Evolutionary conservation across 2,329 filamentous ascomycete genomes (phyloP).

Genomic region (Aspergillus melleus): DNA sequence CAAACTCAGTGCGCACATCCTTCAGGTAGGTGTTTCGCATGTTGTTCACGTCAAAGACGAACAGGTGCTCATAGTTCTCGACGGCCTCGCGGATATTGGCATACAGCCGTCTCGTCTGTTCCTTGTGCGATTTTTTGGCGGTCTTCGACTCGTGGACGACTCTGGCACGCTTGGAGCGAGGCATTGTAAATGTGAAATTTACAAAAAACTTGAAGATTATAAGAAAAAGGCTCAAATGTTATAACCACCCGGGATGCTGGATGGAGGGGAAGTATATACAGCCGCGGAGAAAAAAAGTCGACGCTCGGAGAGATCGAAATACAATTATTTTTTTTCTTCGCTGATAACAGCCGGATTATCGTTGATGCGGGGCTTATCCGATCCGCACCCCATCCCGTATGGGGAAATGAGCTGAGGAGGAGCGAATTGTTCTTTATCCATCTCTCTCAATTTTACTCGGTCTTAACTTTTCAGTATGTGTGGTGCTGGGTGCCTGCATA

Average conservation of each 20-base stretch:
- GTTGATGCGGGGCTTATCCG: constrained; percentile 41
- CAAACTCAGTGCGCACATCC: constrained; percentile 79
- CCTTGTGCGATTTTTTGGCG: constrained; percentile 87
- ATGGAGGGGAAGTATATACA: constrained; percentile 16
- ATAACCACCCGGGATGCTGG: neutral
- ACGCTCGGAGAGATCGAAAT: constrained; percentile 22
- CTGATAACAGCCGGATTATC: constrained; percentile 41
- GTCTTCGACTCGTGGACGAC: constrained; percentile 89
- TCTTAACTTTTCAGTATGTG: neutral
- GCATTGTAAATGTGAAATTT: constrained; percentile 62
- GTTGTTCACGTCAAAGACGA: constrained; percentile 92
- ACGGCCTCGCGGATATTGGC: constrained; percentile 82
- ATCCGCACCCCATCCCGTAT: constrained; percentile 28
- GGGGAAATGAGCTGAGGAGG: constrained; percentile 33
- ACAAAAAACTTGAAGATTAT: neutral
- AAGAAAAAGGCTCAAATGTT: neutral
- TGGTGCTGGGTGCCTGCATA: neutral
- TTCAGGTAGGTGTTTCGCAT: constrained; percentile 98
- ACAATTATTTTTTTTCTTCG: constrained; percentile 37
- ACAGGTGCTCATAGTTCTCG: constrained; percentile 84
- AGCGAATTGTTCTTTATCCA: constrained; percentile 6
- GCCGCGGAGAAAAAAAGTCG: constrained; percentile 20
- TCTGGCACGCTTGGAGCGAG: constrained; percentile 91
- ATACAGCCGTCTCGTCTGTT: constrained; percentile 83
- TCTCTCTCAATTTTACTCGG: neutral